Base-by-base conservation (phyloP, 1,139 yeast genomes). In the Saccharomyces hybrid region DNA sequence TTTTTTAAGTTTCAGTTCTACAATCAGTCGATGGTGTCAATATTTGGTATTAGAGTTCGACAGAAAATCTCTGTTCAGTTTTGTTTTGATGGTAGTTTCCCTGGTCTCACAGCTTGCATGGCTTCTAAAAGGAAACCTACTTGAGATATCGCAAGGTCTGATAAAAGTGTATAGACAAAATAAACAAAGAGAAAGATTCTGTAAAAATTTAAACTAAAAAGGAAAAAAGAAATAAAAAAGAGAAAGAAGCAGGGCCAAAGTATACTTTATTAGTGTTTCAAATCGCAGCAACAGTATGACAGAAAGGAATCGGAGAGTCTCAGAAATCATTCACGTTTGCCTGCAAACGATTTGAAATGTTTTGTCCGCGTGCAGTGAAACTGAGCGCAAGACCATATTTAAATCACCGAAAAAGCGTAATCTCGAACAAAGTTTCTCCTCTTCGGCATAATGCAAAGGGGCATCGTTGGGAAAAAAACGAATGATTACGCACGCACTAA, bases 381-480 rank as follows among this genome's bases (percentile, higher is more conserved):
- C 13, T 38, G 25, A 38, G 44, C 3, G 44, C 44, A 38, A 38
- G 44, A 16, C 25, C 19, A 38, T 38, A 16, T 38, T 38, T 38
- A 38, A 38, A 38, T 38, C 8, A 38, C 25, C 9, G 11, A 11
- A 16, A 38, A 38, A 38, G 44, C 44, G 44, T 38, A 38, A 38
- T 38, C 44, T 38, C 13, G 44, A 38, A 38, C 44, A 38, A 38
- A 38, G 44, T 38, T 38, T 38, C 44, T 38, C 9, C 44, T 8
- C 44, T 38, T 38, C 44, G 44, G 44, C 44, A 38, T 38, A 38
- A 38, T 38, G 44, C 44, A 38, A 38, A 38, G 44, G 26, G 44
- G 44, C 44, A 5, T 38, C 23, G 23, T 19, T 11, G 25, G 16
- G 2, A 4, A 16, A 38, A 16, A 38, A 38, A 38, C 44, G 11